phyloP scores from a whole-genome alignment of 2,329 filamentous ascomycete genomes.

The Talaromyces pinophilus region DNA sequence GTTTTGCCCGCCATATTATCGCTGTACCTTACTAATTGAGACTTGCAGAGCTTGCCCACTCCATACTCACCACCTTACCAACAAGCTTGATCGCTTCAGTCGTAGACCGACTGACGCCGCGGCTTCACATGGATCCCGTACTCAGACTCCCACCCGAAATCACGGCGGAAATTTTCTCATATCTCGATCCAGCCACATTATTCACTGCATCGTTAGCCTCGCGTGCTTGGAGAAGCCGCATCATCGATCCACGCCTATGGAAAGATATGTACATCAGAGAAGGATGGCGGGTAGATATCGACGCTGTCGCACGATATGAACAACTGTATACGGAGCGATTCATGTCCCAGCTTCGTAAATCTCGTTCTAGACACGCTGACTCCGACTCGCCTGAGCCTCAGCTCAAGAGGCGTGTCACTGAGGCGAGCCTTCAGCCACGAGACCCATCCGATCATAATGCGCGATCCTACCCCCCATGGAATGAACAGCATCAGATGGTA shows the following conservation, averaged over 20 bases:
- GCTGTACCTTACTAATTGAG: slow-evolving; percentile 9
- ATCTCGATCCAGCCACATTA: slow-evolving; percentile 78
- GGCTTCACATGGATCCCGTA: slow-evolving; percentile 91
- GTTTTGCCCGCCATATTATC: slow-evolving; percentile 15
- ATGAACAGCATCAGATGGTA: slow-evolving; percentile 50
- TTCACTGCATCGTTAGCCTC: slow-evolving; percentile 78
- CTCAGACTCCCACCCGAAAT: slow-evolving; percentile 84
- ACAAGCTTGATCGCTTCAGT: slow-evolving; percentile 79
- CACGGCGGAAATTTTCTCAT: slow-evolving; percentile 83
- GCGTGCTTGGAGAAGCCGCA: slow-evolving; percentile 75
- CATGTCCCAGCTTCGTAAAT: slow-evolving; percentile 46
- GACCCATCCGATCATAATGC: slow-evolving; percentile 23
- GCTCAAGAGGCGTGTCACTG: slow-evolving; percentile 55
- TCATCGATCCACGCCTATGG: slow-evolving; percentile 84
- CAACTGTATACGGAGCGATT: slow-evolving; percentile 47
- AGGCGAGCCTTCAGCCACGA: slow-evolving; percentile 47
- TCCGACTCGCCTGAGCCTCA: slow-evolving; percentile 53
- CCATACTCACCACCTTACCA: slow-evolving; percentile 73
- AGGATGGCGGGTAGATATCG: slow-evolving; percentile 74
- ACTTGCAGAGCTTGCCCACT: slow-evolving; percentile 72
- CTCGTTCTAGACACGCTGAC: slow-evolving; percentile 50
- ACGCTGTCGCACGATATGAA: slow-evolving; percentile 69
- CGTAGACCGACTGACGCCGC: slow-evolving; percentile 74
- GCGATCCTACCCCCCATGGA: slow-evolving; percentile 37
- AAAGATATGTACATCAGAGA: slow-evolving; percentile 77